Base-by-base conservation (phyloP, 768 basidiomycete genomes). In the Mrakia hoshinonis region DNA sequence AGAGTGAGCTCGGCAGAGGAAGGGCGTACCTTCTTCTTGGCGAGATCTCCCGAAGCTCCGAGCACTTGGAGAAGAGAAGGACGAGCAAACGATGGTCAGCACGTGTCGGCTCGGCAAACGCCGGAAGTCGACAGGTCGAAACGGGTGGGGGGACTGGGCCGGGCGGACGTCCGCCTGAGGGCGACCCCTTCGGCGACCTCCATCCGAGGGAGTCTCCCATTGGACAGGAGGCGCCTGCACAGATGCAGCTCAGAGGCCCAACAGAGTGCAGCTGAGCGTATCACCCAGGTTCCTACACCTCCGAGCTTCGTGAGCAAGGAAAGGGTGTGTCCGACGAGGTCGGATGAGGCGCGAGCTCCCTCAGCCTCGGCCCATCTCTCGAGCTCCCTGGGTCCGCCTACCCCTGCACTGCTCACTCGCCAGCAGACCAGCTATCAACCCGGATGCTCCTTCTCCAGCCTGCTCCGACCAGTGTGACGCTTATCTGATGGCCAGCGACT, bases 41-140 rank as follows among this genome's bases (percentile, higher is more conserved):
- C 95, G 58, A 99, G 84, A 83, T 99, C 95, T 49, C 95, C 95
- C 69, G 92, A 94, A 3, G 95, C 95, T 69, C 95, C 95, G 73
- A 94, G 86, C 67, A 98, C 94, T 75, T 66, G n/a, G n/a, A n/a
- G 22, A 20, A 22, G 49, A 47, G 10, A 47, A 26, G 31, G 5
- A 12, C 6, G 26, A 58, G n/a, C 3, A 34, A 38, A 48, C 20
- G 15, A 55, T 3, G 34, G 58, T 61, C 20, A 61, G 34, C 34
- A 2, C 31, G 7, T 31, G 34, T 18, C 55, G 26, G 29, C 26
- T 31, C 20, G 36, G 22, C 24, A 24, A 22, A 31, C n/a, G 34
- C 36, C 15, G 36, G 58, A 38, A 18, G 31, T n/a, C n/a, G n/a
- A n/a, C n/a, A n/a, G n/a, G n/a, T n/a, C 24, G 55, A 61, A 43